Conservation (phyloP, 2,329 filamentous ascomycete species). For the Lachnellula subtilissima region DNA sequence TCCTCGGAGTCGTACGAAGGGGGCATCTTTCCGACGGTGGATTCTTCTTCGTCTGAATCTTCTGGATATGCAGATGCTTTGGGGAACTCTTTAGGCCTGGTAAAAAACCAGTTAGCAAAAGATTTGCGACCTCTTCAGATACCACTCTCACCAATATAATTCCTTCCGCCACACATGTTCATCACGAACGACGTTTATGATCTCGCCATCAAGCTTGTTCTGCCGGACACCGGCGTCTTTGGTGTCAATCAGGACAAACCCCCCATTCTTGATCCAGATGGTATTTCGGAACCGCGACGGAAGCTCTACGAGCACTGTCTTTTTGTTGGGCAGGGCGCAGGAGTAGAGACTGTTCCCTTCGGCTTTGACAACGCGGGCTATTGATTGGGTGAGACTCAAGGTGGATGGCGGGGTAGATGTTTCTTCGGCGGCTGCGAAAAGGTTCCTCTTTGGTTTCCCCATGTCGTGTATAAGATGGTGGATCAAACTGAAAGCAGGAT, state of each 20-base stretch:
- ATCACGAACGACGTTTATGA: constrained; percentile 86
- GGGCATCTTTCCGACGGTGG: constrained; percentile 78
- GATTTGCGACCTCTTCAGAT: not conserved
- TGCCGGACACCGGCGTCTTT: constrained; percentile 58
- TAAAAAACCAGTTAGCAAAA: constrained; percentile 3
- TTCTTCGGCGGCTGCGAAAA: constrained; percentile 74
- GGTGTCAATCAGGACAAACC: constrained; percentile 79
- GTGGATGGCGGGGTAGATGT: constrained; percentile 53
- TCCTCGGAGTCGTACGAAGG: constrained; percentile 70
- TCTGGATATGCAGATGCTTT: constrained; percentile 57
- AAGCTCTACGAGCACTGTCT: constrained; percentile 71
- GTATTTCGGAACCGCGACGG: constrained; percentile 82
- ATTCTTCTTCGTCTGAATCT: constrained; percentile 71
- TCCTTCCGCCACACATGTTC: constrained; percentile 90
- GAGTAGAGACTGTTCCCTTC: constrained; percentile 88
- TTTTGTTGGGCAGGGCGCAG: constrained; percentile 64
- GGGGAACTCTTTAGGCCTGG: constrained; percentile 74
- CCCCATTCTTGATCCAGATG: constrained; percentile 87
- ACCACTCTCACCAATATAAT: constrained; percentile 65
- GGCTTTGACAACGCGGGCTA: constrained; percentile 75
- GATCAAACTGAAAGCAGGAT: not conserved
- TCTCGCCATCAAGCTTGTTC: constrained; percentile 80
- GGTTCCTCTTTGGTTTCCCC: constrained; percentile 70
- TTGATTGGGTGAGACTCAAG: constrained; percentile 57
- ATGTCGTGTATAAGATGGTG: constrained; percentile 38